Base-by-base conservation (phyloP, 345 rosid genomes). In the Cochlearia excelsa region DNA sequence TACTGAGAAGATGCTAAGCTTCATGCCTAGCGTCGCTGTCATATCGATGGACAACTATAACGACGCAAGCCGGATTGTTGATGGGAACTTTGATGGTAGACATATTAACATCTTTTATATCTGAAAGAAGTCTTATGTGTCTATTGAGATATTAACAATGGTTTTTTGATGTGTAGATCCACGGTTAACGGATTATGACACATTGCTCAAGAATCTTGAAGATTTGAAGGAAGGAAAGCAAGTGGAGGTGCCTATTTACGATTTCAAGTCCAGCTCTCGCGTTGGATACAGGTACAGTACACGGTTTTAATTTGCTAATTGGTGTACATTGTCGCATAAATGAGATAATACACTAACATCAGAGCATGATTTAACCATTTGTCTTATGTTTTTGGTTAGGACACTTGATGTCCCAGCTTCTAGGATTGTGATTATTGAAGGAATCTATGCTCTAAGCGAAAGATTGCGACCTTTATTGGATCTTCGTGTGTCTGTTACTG, bases 31-130 rank as follows among this genome's bases (percentile, higher is more conserved):
- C 68, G 77, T 93, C 68, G 95, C 90, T 33, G 88, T 83, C 57
- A 82, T 93, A 57, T 93, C 99, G 28, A 81, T 90, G 96, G 96
- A 93, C 78, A 87, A 90, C 69, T 93, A 90, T 66, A 93, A 87
- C 59, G 97, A 93, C 62, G 51, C 97, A 3, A 87, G 90, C 77
- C 80, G 97, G 11, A 77, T 93, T 59, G 95, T 93, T 46, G 97
- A 94, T 68, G 97, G 95, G 30, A 94, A 94, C 75, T 94, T 85
- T 50, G 99, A 94, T 55, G 98, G 96, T 88, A 79, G 58, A 1
- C 33, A 54, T 59, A 28, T 41, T 61, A 1, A 5, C 54, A 4
- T 31, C 30, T 40, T 35, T 51, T 50, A 8, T 39, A 11, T 30
- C 9, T 53, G 6, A 29, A 47, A 4, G 49, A 53, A 31, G 51